Evolutionary conservation across 495 filamentous ascomycete species (phyloP).

Genomic region (Chaetomidium leptoderma): DNA sequence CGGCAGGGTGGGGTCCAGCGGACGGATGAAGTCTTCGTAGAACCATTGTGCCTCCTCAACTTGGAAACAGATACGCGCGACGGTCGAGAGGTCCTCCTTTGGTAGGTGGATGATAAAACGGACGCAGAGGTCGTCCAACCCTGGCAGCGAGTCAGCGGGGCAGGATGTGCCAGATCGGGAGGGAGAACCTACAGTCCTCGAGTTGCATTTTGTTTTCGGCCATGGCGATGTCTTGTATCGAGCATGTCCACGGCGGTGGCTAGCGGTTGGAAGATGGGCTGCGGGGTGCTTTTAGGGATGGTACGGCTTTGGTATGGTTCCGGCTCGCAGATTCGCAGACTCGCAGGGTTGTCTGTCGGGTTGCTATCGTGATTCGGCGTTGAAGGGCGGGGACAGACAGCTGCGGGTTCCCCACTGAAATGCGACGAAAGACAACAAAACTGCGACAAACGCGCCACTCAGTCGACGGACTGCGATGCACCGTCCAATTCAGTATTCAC

Average conservation of each 20-base stretch:
- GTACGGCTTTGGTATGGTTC: neutral
- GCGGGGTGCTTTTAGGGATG: too few relatives aligned
- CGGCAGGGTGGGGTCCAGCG: slow-evolving; percentile 77
- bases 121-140: slow-evolving; percentile 94
- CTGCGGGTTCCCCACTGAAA: slow-evolving; percentile 8
- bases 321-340: neutral
- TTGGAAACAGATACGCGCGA: slow-evolving; percentile 95
- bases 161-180: neutral
- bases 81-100: slow-evolving; percentile 77
- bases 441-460: slow-evolving; percentile 3
- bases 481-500: neutral
- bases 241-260: slow-evolving; percentile 31
- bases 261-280: neutral
- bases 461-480: neutral
- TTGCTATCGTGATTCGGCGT: neutral
- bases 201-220: slow-evolving; percentile 75
- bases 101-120: slow-evolving; percentile 95
- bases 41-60: slow-evolving; percentile 99
- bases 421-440: neutral
- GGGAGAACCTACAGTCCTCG: slow-evolving; percentile 70
- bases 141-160: slow-evolving; percentile 39
- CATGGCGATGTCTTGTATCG: slow-evolving; percentile 51
- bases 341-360: slow-evolving; percentile 4
- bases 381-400: slow-evolving; percentile 3
- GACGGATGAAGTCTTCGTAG: slow-evolving; percentile 98